Conservation (phyloP, 176 grass and related monocot genomes). For the Carex littledalei region DNA sequence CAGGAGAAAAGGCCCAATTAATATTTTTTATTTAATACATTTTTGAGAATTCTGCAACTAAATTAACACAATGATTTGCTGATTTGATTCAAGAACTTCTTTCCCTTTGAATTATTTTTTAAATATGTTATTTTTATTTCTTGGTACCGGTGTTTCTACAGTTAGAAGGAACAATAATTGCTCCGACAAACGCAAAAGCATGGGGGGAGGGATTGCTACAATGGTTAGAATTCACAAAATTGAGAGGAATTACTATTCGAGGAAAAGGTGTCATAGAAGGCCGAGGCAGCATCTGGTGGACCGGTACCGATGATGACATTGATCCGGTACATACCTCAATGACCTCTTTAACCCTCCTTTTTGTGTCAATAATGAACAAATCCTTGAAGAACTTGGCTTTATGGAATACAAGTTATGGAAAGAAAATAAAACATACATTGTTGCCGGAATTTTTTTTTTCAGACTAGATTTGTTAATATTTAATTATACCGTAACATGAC, state of each 20-base stretch:
- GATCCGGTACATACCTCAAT: conserved; percentile 41
- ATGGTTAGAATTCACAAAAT: conserved; percentile 94
- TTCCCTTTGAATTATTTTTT: neutral
- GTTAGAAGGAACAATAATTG: conserved; percentile 80
- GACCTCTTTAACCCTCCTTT: neutral
- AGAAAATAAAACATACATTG: neutral
- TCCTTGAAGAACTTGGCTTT: neutral
- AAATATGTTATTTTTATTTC: neutral
- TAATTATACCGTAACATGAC: conserved; percentile 29
- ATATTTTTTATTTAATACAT: neutral
- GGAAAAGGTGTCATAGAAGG: conserved; percentile 83
- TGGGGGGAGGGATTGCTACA: conserved; percentile 82
- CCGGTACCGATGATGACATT: conserved; percentile 43
- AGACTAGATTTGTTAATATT: neutral
- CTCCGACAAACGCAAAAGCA: conserved; percentile 58
- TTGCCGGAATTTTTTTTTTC: neutral
- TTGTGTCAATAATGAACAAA: neutral
- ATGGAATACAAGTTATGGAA: neutral
- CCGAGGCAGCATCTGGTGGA: conserved; percentile 83
- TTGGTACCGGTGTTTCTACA: conserved; percentile 25
- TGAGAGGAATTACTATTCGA: conserved; percentile 80
- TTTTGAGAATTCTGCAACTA: neutral
- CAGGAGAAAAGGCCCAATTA: neutral
- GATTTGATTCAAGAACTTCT: neutral
- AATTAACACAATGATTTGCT: neutral